Evolutionary conservation across 768 basidiomycete species (phyloP), one percentile per base, ranked within the genome.

Genomic region (Boletus subcaerulescens): DNA sequence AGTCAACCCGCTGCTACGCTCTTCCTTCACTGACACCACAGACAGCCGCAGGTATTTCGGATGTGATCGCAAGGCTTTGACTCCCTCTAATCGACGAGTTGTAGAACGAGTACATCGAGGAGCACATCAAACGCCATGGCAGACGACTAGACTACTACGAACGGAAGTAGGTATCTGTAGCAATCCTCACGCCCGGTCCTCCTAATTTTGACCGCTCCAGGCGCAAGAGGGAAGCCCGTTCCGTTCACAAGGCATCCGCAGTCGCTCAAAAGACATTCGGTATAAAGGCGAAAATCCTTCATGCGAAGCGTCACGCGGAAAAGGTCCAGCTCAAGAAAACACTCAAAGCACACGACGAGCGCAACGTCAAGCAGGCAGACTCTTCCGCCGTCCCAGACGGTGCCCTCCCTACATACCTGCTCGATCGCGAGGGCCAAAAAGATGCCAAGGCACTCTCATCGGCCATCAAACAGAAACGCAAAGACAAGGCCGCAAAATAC

Each of bases 261-360:
- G 74, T 83, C 49, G 92, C 96, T 15, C 96, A 98, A 74, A 93
- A 94, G 70, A 84, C 91, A 33, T 96, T 97, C 65, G 97, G 97
- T 72, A 78, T 97, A 62, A 98, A 96, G 76, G 97, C 94, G 60
- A 99, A 99, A 74, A 79, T 98, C n/a, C 86, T 98, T 9, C 97
- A 99, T 66, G 92, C 93, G 36, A 95, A 89, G 72, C 89, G 96
- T 56, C 93, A 98, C 76, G 85, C 92, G 31, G 92, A 99, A 75
- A 99, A 98, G 77, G 93, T 99, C 43, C 93, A 94, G 67, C 89
- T 99, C 76, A 96, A 93, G 76, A 99, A 98, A 80, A 95, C 93
- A n/a, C 88, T 99, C 73, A 98, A 97, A 72, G 94, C 94, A 11
- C 97, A 99, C 77, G 97, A 99, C 74, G 96, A 98, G 73, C 89